These are phyloP conservation scores for Mycena chlorophos DNA, from an alignment of 768 basidiomycete genomes.

Conservation along the genomic window DNA sequence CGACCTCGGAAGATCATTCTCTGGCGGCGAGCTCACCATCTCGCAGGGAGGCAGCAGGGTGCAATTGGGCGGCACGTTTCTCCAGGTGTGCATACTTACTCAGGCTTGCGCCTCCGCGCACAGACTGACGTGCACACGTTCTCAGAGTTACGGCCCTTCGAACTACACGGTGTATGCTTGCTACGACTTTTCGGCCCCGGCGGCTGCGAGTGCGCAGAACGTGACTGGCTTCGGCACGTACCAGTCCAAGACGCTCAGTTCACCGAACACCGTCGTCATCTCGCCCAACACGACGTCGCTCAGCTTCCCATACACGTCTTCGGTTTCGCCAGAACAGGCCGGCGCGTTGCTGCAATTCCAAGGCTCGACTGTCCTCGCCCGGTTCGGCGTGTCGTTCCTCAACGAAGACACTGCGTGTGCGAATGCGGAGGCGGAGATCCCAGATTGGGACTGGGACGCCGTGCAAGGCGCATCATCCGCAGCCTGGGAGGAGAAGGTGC, in stretches of 20 bases:
- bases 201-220: constrained; percentile 21
- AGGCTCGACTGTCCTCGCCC: constrained; percentile 41
- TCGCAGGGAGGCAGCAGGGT: constrained; percentile 36
- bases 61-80: constrained; percentile 43
- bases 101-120: background rate
- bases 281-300: constrained; percentile 34
- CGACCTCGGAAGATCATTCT: constrained; percentile 48
- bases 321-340: constrained; percentile 42
- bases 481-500: constrained; percentile 47
- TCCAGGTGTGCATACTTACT: constrained; percentile 34
- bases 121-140: background rate
- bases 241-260: constrained; percentile 34
- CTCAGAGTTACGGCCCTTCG: constrained; percentile 46
- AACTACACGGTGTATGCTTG: constrained; percentile 53
- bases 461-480: constrained; percentile 38
- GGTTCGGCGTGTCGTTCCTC: constrained; percentile 60
- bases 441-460: constrained; percentile 45
- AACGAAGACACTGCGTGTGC: constrained; percentile 53
- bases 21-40: constrained; percentile 42
- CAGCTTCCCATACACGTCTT: constrained; percentile 38
- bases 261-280: constrained; percentile 38
- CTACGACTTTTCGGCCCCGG: constrained; percentile 44
- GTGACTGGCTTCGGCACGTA: constrained; percentile 41
- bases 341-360: constrained; percentile 47
- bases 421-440: constrained; percentile 59